Evolutionary conservation across 106 monocot genomes (phyloP), one percentile per base, ranked within the genome.

Genomic region (Alisma plantagoaquatica): DNA sequence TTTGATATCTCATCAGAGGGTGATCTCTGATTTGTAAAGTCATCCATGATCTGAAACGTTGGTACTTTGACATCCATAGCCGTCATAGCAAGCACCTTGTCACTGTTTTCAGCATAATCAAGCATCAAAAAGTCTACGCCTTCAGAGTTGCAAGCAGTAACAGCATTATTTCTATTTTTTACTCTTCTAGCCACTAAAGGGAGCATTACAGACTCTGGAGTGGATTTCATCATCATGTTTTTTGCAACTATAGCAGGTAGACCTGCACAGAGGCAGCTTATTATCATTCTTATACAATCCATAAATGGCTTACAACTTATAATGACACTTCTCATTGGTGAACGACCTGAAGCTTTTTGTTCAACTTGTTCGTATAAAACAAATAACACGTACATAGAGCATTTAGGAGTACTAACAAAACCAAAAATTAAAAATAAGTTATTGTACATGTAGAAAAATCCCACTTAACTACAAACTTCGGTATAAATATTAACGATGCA

Each of bases 71-170:
- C 46, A 41, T 78, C 49, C 64, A 74, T 56, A 27, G 30, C 51
- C 23, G 62, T 16, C 20, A 41, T 35, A 59, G 64, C 69, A 26
- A 75, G 46, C 33, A 71, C 44, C 25, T 22, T 54, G 9, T 27
- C 32, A 69, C 38, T 42, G 22, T 66, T 68, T 41, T 55, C 67
- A 10, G 5, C 44, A 31, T 26, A 46, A 24, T 43, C 62, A 23
- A 89, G 46, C 73, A 96, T 85, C 20, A 96, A 81, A 73, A 96
- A 81, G 53, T 96, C 96, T 63, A 84, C 96, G 56, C 96, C 96
- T 46, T 84, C 96, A 54, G 69, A 84, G 65, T 59, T 71, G 41
- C 81, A 65, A 43, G 96, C 89, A 47, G 17, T 71, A 65, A 68
- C 22, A 49, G 96, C 89, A 55, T 77, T 59, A 23, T 63, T 44